Percentiles rank a stretch among this genome's conserved stretches.
phyloP scores from a whole-genome alignment of 73 alveolate species.

The Blepharisma japonicum region DNA sequence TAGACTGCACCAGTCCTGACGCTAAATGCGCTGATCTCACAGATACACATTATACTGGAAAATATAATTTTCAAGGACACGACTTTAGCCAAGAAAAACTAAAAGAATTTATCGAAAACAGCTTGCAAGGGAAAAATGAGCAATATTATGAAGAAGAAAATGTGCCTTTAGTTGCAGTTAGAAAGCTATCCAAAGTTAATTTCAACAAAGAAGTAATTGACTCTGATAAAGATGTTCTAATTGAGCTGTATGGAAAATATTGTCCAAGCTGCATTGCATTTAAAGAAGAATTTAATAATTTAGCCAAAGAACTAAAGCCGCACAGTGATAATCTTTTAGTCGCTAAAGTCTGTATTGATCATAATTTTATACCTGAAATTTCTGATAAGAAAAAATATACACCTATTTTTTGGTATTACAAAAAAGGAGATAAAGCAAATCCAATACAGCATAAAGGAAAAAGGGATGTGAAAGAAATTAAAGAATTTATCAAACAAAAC shows the following conservation, averaged over 20 bases:
- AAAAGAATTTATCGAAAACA: slow-evolving; percentile 4
- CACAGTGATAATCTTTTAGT: neutral
- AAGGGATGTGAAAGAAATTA: neutral
- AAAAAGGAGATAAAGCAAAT: slow-evolving; percentile 2
- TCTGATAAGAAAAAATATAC: slow-evolving; percentile 5
- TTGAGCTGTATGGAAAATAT: slow-evolving; percentile 25
- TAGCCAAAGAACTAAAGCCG: neutral
- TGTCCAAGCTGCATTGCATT: slow-evolving; percentile 22
- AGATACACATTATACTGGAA: neutral
- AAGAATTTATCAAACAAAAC: neutral
- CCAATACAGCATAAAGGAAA: slow-evolving; percentile 18
- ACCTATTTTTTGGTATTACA: slow-evolving; percentile 7
- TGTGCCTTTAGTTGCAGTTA: neutral
- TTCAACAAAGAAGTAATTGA: slow-evolving; percentile 13
- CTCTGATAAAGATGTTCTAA: neutral
- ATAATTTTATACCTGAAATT: slow-evolving; percentile 18
- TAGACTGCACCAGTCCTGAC: neutral
- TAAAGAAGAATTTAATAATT: neutral
- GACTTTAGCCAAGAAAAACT: neutral
- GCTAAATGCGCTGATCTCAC: slow-evolving; percentile 1
- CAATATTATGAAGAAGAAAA: slow-evolving; percentile 12
- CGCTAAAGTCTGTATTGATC: slow-evolving; percentile 9
- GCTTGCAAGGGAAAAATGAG: neutral
- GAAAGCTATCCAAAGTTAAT: neutral
- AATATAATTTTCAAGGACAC: neutral